Evolutionary conservation across 1,139 yeast species (phyloP), one percentile per base, ranked within the genome.

Genomic region (Protomyces arabidopsidicola): DNA sequence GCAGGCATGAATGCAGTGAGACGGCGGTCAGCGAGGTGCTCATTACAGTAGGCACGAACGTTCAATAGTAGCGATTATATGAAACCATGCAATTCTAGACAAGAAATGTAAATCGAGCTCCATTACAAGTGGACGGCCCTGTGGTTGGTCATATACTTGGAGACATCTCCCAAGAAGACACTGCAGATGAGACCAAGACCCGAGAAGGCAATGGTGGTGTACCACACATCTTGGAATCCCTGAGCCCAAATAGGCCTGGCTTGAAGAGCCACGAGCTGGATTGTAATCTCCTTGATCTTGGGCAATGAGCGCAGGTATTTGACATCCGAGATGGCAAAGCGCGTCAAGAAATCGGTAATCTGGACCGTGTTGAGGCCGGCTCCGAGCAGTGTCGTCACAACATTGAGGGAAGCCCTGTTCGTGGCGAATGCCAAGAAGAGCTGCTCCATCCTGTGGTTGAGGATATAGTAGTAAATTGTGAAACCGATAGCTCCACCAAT

Each of bases 101-200:
- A 27, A 27, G 31, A 27, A 27, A 27, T 4, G 31, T 27, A 27
- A 8, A 5, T 27, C 6, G 31, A 27, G 31, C 31, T 27, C 42
- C 18, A n/a, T 57, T 36, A 57, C 20, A 57, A 18, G 55, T 57
- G 61, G 12, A 57, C 61, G 24, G 61, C 61, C 39, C 61, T 53
- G 61, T 57, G 61, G 51, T 57, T 57, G 55, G 55, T 57, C 61
- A 57, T 57, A 27, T 57, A 57, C 50, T 57, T 57, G 55, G 55
- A 35, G 14, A 57, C 61, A 36, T 57, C 61, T 12, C 61, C 61
- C 55, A 57, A 38, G 55, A 57, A 57, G 16, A 50, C 54, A n/a
- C 55, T 35, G 27, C 61, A 57, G 55, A 57, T 57, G 31, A 57
- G 55, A 36, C 61, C 61, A 31, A 57, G 53, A 50, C 61, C 61